Percentiles rank a stretch among this genome's conserved stretches.
phyloP scores from a whole-genome alignment of 257 asterid genomes.

The Handroanthus guayacan region DNA sequence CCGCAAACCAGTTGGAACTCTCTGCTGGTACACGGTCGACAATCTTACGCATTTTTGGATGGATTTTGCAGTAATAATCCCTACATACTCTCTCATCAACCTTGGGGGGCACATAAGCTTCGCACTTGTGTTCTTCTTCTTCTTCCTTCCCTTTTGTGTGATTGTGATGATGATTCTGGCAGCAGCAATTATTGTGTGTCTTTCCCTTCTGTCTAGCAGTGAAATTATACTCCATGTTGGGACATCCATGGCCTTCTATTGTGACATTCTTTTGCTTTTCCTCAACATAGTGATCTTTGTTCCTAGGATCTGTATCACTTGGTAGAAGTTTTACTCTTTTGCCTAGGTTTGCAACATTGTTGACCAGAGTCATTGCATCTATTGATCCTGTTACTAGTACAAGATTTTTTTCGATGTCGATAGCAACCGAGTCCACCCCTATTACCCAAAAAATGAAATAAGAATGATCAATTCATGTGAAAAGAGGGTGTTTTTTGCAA shows the following conservation, averaged over 20 bases:
- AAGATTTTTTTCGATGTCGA: slow-evolving; percentile 29
- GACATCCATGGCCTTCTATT: background rate
- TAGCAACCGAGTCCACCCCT: slow-evolving; percentile 39
- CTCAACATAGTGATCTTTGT: background rate
- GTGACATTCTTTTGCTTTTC: background rate
- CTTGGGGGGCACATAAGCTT: slow-evolving; percentile 31
- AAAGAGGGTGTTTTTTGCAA: too few species aligned
- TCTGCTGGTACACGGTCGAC: slow-evolving; percentile 29
- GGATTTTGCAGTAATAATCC: slow-evolving; percentile 40
- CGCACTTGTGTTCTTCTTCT: slow-evolving; percentile 41
- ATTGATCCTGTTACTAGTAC: slow-evolving; percentile 37
- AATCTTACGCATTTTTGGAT: slow-evolving; percentile 27
- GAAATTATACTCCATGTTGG: background rate
- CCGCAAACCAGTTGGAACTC: slow-evolving; percentile 23
- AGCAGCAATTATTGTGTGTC: slow-evolving; percentile 20
- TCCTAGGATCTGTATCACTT: background rate
- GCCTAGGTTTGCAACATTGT: slow-evolving; percentile 32
- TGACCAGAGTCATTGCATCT: slow-evolving; percentile 29
- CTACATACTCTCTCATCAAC: slow-evolving; percentile 27
- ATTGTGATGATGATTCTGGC: slow-evolving; percentile 30
- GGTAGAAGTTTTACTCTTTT: slow-evolving; percentile 36
- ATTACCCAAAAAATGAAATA: background rate
- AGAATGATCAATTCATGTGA: background rate
- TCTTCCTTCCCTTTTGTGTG: background rate
- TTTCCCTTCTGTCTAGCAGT: background rate